Base-by-base conservation (phyloP, 495 filamentous ascomycete genomes). In the Podospora bellae-mahoneyi region DNA sequence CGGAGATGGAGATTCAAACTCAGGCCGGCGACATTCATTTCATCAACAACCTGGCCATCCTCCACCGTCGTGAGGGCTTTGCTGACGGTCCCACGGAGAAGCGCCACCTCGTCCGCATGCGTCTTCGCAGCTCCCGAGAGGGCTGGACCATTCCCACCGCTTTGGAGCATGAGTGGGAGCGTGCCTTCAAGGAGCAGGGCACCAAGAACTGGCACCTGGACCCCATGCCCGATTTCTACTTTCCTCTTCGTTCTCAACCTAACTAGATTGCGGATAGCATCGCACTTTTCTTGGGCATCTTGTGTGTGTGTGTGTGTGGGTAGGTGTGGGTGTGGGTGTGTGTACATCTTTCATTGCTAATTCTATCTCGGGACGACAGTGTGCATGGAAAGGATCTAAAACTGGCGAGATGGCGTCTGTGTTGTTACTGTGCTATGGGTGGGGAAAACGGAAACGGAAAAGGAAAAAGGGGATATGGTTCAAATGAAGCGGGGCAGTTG, bases 41-140 rank as follows among this genome's bases (percentile, higher is more conserved):
- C 76, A 85, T 90, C 77, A 92, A 93, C 76, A 93, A 93, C 73
- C 79, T 92, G 58, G 84, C 84, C 44, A 78, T 92, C 61, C 83
- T 92, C 65, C 91, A 93, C 78, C 85, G 83, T 39, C 85, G 88
- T 57, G 84, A 87, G 69, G 86, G 82, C 63, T 90, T 89, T 68
- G 78, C 81, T 62, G 82, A 90, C 62, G 78, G 82, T 54, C 60
- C 77, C 20, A 72, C 73, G 9, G 76, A 80, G 67, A 82, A 81
- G 75, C 78, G 82, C 57, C 82, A 84, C 64, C 71, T 84, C 56
- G 82, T 84, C 62, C 82, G 82, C 75, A 84, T 82, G 81, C 78
- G 82, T 68, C 80, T 84, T 53, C 81, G 82, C 62, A 82, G 77
- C 74, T 72, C 80, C 58, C 71, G 69, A 28, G 75, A 76, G 19